phyloP scores from a whole-genome alignment of 805 yeast genomes.

The Scheffersomyces stipitis region DNA sequence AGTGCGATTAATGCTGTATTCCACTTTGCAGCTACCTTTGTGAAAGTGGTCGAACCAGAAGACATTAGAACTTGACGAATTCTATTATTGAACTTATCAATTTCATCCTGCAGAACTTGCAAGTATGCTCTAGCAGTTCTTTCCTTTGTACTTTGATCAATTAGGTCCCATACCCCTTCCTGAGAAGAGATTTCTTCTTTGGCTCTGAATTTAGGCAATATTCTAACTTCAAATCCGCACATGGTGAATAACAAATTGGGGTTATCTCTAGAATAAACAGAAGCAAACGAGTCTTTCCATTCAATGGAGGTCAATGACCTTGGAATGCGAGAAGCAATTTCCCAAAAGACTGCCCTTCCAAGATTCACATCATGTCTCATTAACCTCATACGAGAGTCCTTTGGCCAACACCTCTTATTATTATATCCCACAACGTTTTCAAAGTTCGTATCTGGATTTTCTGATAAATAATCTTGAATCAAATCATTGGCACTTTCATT shows the following conservation, averaged over 20 bases:
- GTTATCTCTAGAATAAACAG: constrained; percentile 88
- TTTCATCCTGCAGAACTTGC: constrained; percentile 78
- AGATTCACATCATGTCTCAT: constrained; percentile 89
- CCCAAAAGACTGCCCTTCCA: constrained; percentile 93
- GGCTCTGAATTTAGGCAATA: constrained; percentile 70
- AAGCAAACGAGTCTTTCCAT: constrained; percentile 81
- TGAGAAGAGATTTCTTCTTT: constrained; percentile 51
- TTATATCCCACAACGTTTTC: constrained; percentile 84
- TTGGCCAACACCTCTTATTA: constrained; percentile 92
- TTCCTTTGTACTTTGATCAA: constrained; percentile 70
- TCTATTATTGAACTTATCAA: constrained; percentile 76
- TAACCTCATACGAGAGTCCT: constrained; percentile 85
- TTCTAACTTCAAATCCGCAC: constrained; percentile 94
- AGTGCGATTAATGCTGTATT: constrained; percentile 85
- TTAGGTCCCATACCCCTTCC: constrained; percentile 92
- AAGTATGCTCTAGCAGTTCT: constrained; percentile 86
- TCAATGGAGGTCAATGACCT: constrained; percentile 64
- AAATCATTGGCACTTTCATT: constrained; percentile 74
- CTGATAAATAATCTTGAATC: constrained; percentile 71
- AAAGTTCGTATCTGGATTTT: constrained; percentile 90
- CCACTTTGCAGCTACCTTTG: constrained; percentile 94
- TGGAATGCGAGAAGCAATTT: constrained; percentile 77
- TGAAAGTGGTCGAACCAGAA: constrained; percentile 92
- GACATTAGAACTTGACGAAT: constrained; percentile 91
- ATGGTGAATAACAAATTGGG: constrained; percentile 85